Evolutionary conservation across 495 filamentous ascomycete genomes (phyloP).

Genomic region (Aspergillus sclerotiicarbonarius): DNA sequence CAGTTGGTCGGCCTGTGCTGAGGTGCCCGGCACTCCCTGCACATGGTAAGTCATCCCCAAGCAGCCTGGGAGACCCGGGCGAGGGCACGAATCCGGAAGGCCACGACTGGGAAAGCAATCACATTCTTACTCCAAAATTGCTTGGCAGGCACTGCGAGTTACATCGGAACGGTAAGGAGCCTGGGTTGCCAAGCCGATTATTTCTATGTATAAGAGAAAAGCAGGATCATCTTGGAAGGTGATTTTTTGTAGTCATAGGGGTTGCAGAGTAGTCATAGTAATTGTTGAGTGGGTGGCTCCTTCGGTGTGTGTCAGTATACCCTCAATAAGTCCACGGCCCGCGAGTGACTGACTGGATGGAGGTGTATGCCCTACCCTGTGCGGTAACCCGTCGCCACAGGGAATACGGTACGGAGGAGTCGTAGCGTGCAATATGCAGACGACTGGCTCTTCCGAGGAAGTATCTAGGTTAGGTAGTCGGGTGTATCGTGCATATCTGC

Average conservation of each 20-base stretch:
- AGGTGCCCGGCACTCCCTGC: not conserved
- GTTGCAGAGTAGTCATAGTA: constrained; percentile 1
- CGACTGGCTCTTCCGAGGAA: not conserved
- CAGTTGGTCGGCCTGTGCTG: constrained; percentile 16
- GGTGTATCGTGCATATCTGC: not conserved
- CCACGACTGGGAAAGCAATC: constrained; percentile 2
- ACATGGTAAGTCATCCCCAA: constrained; percentile 10
- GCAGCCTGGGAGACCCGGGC: not conserved
- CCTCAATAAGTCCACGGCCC: not conserved
- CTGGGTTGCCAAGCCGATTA: not conserved
- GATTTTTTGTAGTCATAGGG: not conserved
- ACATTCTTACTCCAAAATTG: not conserved
- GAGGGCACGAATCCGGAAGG: not conserved
- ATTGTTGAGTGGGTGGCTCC: not conserved
- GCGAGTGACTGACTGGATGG: not conserved
- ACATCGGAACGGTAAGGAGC: not conserved
- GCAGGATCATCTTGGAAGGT: not conserved
- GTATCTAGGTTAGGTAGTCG: not conserved
- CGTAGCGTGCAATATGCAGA: not conserved
- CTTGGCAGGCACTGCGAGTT: constrained; percentile 10
- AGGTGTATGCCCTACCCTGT: not conserved
- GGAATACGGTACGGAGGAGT: too few relatives aligned
- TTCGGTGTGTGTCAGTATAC: not conserved
- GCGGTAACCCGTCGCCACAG: not conserved
- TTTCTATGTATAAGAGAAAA: constrained; percentile 1